Percentiles rank a stretch among this genome's conserved stretches.
Evolutionary conservation across 2,329 filamentous ascomycete species (phyloP).

Genomic region (Apiospora malaysiana): DNA sequence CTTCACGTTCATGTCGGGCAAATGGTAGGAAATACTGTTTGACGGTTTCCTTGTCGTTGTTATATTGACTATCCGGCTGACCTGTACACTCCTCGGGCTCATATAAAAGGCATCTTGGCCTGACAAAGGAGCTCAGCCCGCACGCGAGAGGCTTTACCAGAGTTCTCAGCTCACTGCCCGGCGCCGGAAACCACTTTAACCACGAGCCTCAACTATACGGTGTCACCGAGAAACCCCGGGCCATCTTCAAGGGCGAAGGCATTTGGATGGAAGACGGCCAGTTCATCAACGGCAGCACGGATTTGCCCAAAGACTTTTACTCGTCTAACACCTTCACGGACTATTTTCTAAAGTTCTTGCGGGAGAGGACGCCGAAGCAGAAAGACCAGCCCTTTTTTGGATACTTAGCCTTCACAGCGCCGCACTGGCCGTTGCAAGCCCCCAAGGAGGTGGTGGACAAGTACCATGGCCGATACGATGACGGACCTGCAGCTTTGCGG

Average conservation of each 20-base stretch:
- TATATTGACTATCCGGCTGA: neutral
- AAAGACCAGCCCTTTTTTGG: conserved; percentile 59
- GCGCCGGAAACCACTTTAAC: conserved; percentile 50
- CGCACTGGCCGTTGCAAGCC: conserved; percentile 68
- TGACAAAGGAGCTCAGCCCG: conserved; percentile 52
- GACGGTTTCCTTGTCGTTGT: neutral
- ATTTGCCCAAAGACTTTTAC: conserved; percentile 49
- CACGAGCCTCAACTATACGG: conserved; percentile 31
- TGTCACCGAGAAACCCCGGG: conserved; percentile 27
- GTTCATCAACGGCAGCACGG: conserved; percentile 21
- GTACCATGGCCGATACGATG: conserved; percentile 65
- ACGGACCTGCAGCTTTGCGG: conserved; percentile 63
- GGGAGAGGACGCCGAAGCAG: conserved; percentile 47
- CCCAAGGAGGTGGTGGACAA: conserved; percentile 59
- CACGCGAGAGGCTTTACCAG: conserved; percentile 59
- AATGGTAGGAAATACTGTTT: conserved; percentile 44
- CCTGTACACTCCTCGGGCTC: neutral
- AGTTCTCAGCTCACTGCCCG: conserved; percentile 57
- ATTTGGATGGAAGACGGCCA: conserved; percentile 16
- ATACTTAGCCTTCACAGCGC: conserved; percentile 66
- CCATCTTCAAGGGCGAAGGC: conserved; percentile 29
- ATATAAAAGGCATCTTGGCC: neutral
- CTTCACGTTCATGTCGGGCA: conserved; percentile 61
- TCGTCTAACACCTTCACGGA: conserved; percentile 58
- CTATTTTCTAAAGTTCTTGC: conserved; percentile 58